These are phyloP conservation scores for Erysimum cheiranthoides DNA, from an alignment of 345 rosid genomes.

Conservation along the genomic window DNA sequence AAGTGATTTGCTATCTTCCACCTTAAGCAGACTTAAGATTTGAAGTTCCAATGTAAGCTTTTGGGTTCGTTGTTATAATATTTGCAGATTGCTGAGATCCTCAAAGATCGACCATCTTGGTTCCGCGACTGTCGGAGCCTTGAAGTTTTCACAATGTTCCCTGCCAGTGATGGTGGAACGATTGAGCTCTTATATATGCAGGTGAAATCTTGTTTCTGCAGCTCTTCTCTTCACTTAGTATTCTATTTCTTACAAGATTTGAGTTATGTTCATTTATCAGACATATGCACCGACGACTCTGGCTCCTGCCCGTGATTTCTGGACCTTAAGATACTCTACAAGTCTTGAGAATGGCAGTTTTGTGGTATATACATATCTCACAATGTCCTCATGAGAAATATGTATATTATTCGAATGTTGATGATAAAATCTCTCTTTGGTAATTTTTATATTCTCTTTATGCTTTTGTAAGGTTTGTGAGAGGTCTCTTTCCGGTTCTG, in stretches of 20 bases:
- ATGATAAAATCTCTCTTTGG: neutral
- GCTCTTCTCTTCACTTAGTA: constrained; percentile 10
- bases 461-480: constrained; percentile 70
- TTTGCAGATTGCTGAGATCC: constrained; percentile 88
- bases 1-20: neutral
- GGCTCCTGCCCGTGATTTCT: constrained; percentile 99
- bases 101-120: constrained; percentile 97
- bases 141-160: constrained; percentile 91
- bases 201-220: constrained; percentile 46
- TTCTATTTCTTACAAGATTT: too few relatives aligned
- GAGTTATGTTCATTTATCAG: constrained; percentile 50
- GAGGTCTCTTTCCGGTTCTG: constrained; percentile 95
- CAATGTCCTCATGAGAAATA: neutral
- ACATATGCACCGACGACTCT: constrained; percentile 92
- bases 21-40: neutral
- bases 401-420: neutral
- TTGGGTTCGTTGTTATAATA: neutral
- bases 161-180: constrained; percentile 91
- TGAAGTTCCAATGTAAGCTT: neutral
- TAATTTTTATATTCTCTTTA: neutral
- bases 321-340: constrained; percentile 94
- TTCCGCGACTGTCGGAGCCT: constrained; percentile 97
- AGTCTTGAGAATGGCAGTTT: constrained; percentile 95
- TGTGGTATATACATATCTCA: constrained; percentile 71
- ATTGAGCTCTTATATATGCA: constrained; percentile 92